These are phyloP conservation scores for Carex cristatella DNA, from an alignment of 176 grass and related monocot species.

Conservation along the genomic window DNA sequence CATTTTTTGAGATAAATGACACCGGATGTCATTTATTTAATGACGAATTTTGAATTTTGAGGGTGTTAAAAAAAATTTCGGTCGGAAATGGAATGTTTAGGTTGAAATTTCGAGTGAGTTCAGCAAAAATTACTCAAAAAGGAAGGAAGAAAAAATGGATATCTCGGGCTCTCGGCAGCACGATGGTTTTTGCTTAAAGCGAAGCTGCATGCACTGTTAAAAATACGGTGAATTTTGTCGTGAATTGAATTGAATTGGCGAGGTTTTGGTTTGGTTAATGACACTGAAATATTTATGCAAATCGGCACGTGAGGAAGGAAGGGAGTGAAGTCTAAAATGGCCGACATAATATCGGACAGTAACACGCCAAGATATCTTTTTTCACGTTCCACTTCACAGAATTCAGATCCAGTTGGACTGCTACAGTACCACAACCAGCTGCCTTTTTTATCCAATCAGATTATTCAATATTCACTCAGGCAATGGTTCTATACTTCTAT, in stretches of 20 bases:
- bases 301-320: neutral
- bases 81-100: too few species aligned
- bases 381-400: neutral
- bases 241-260: neutral
- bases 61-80: too few species aligned
- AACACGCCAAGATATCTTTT: conserved; percentile 11
- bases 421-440: neutral
- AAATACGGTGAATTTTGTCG: neutral
- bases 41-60: too few species aligned
- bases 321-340: conserved; percentile 12
- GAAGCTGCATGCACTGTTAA: neutral
- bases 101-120: too few species aligned
- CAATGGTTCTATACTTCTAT: too few species aligned
- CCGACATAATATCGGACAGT: conserved; percentile 20
- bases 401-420: neutral
- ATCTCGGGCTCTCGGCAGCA: too few species aligned
- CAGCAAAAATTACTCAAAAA: too few species aligned
- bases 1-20: too few species aligned
- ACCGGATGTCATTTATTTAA: too few species aligned
- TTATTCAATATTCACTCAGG: neutral
- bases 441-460: neutral
- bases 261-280: neutral
- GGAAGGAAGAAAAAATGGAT: neutral
- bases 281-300: neutral
- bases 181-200: neutral